Conservation (phyloP, 441 rosid species). For the Rhodomyrtus psidioides region DNA sequence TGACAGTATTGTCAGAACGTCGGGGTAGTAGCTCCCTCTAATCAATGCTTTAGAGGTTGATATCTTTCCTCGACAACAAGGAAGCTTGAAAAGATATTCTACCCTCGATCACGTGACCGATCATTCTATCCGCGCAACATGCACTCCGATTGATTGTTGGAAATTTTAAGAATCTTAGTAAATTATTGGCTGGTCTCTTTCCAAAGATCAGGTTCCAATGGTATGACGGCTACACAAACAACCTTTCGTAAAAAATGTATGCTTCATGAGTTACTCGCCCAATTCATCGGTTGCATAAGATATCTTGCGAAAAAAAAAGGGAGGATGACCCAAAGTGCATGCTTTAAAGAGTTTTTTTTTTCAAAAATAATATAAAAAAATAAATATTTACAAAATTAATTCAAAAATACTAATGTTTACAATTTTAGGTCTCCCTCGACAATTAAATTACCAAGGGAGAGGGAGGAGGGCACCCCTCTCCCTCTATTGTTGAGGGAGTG, state of each 20-base stretch:
- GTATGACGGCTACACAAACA: not conserved
- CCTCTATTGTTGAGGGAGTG: no score
- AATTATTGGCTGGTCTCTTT: not conserved
- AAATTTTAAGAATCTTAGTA: not conserved
- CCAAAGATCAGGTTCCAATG: not conserved
- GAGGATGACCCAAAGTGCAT: not conserved
- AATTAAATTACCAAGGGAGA: no score
- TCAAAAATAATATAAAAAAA: no score
- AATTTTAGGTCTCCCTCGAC: no score
- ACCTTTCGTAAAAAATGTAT: not conserved
- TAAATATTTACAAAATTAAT: no score
- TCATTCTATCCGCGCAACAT: not conserved
- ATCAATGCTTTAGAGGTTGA: not conserved
- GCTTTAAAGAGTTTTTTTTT: no score
- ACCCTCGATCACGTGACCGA: not conserved
- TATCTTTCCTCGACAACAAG: not conserved
- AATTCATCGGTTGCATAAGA: not conserved
- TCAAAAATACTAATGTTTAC: no score
- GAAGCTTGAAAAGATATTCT: not conserved
- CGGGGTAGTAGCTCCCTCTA: no score
- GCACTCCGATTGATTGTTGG: not conserved
- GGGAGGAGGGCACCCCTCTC: no score
- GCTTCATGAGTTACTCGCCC: not conserved
- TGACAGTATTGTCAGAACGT: no score
- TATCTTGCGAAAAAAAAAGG: not conserved